phyloP scores from a whole-genome alignment of 306 rosid species.

The Pterocarpus macrocarpus region DNA sequence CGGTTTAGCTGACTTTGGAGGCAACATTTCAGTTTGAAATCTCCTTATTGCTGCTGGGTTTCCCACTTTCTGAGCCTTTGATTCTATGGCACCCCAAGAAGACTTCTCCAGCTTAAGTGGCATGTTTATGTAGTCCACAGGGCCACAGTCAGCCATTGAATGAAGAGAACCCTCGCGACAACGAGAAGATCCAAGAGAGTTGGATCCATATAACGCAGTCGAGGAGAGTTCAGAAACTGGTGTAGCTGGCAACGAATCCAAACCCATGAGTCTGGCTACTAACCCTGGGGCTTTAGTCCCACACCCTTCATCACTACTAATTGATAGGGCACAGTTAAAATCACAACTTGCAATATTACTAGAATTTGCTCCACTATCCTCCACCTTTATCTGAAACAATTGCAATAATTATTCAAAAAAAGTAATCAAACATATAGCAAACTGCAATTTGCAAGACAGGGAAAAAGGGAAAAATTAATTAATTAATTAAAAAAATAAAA shows the following conservation, averaged over 20 bases:
- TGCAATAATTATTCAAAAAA: slow-evolving; percentile 12
- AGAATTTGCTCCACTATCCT: slow-evolving; percentile 56
- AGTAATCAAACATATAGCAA: background rate
- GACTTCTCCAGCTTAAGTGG: slow-evolving; percentile 61
- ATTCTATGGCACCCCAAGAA: slow-evolving; percentile 61
- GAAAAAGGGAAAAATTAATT: background rate
- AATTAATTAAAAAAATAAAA: background rate
- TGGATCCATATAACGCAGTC: slow-evolving; percentile 50
- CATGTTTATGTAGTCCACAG: slow-evolving; percentile 55
- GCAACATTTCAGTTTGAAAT: slow-evolving; percentile 88
- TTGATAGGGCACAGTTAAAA: slow-evolving; percentile 58
- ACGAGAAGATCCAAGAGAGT: slow-evolving; percentile 59
- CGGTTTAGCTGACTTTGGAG: slow-evolving; percentile 91
- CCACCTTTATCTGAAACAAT: slow-evolving; percentile 58
- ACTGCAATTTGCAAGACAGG: background rate
- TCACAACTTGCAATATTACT: slow-evolving; percentile 54
- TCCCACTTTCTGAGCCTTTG: slow-evolving; percentile 57
- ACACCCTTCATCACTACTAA: slow-evolving; percentile 63
- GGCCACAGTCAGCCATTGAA: slow-evolving; percentile 52
- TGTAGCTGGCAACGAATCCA: slow-evolving; percentile 79
- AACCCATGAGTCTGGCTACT: slow-evolving; percentile 95
- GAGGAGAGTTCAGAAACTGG: slow-evolving; percentile 59
- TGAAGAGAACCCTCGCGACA: slow-evolving; percentile 51
- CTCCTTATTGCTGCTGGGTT: slow-evolving; percentile 65
- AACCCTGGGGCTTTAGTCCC: slow-evolving; percentile 76